Evolutionary conservation across 306 rosid genomes (phyloP).

Genomic region (Vigna reflexopilosa): DNA sequence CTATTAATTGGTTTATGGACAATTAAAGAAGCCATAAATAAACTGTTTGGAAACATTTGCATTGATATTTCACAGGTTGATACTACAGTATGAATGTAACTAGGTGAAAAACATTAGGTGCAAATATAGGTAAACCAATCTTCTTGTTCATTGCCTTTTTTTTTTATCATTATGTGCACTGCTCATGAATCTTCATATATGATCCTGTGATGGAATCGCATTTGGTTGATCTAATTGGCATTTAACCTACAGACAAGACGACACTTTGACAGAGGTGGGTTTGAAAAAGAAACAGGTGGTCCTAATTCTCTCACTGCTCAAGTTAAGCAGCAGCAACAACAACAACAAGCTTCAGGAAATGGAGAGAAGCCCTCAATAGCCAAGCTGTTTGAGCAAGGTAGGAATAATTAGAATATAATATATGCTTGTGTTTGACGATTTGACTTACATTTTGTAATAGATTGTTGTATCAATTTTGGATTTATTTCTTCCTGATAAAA

Average conservation of each 20-base stretch:
- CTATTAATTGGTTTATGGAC: slow-evolving; percentile 24
- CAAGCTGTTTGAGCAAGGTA: slow-evolving; percentile 99
- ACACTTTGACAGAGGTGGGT: slow-evolving; percentile 60
- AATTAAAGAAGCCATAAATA: neutral
- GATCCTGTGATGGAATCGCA: slow-evolving; percentile 22
- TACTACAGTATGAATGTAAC: slow-evolving; percentile 30
- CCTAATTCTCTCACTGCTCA: slow-evolving; percentile 74
- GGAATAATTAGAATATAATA: slow-evolving; percentile 27
- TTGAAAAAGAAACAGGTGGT: slow-evolving; percentile 59
- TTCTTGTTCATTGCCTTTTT: slow-evolving; percentile 15
- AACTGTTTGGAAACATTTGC: slow-evolving; percentile 6
- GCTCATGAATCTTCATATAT: slow-evolving; percentile 32
- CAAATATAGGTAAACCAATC: slow-evolving; percentile 16
- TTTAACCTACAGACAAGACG: slow-evolving; percentile 69
- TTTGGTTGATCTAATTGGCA: slow-evolving; percentile 35
- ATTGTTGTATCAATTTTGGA: slow-evolving; percentile 28
- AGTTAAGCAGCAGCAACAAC: slow-evolving; percentile 63
- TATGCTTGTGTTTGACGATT: slow-evolving; percentile 30
- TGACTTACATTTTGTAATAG: slow-evolving; percentile 34
- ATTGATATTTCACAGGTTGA: neutral
- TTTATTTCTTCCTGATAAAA: slow-evolving; percentile 46
- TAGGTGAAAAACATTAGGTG: slow-evolving; percentile 6
- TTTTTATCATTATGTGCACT: slow-evolving; percentile 8
- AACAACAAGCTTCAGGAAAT: slow-evolving; percentile 59
- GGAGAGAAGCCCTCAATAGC: slow-evolving; percentile 93